Evolutionary conservation across 805 yeast genomes (phyloP), one percentile per base, ranked within the genome.

Genomic region (Starmerella gropengiesseri): DNA sequence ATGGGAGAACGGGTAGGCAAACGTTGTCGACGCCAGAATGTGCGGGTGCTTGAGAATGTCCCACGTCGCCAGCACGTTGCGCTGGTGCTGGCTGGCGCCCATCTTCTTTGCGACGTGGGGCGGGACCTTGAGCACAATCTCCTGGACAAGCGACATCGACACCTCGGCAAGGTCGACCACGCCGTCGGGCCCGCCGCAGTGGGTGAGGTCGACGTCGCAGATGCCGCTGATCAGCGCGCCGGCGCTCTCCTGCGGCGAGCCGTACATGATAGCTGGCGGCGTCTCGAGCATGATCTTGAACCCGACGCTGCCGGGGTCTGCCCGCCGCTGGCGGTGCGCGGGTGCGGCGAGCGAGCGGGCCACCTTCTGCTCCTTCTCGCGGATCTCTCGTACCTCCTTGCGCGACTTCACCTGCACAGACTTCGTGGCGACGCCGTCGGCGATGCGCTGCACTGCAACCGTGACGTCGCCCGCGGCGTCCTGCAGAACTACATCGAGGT

Each of bases 1-100:
- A 59, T 85, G 86, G 17, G 94, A 80, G 58, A 91, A 89, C 1
- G 98, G 99, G 59, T 83, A 91, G 1, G 82, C 85, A 55, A 91
- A 95, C 14, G 70, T 66, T 1, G 89, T 91, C 7, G 77, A 66
- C 48, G 85, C 73, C n/a, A 71, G 66, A 1, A 75, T 68, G 41
- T 53, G 55, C 0, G 74, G 66, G 23, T 69, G 67, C 4, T 73
- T 65, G 44, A 91, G 68, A 9, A 91, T 80, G 53, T 85, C 85
- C 99, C 99, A 91, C 41, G 78, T 66, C 22, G 94, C 93, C 52
- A 91, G 65, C 28, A 76, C 80, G 12, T 74, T 76, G 11, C 36
- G 40, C 40, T 47, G 47, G 20, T 39, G 41, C 18, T 26, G 27
- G 3, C 44, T 41, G 14, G 29, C 27, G 14, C 68, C 39, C 17